Evolutionary conservation across 306 rosid genomes (phyloP), one percentile per base, ranked within the genome.

Genomic region (Vigna reflexopilosa): DNA sequence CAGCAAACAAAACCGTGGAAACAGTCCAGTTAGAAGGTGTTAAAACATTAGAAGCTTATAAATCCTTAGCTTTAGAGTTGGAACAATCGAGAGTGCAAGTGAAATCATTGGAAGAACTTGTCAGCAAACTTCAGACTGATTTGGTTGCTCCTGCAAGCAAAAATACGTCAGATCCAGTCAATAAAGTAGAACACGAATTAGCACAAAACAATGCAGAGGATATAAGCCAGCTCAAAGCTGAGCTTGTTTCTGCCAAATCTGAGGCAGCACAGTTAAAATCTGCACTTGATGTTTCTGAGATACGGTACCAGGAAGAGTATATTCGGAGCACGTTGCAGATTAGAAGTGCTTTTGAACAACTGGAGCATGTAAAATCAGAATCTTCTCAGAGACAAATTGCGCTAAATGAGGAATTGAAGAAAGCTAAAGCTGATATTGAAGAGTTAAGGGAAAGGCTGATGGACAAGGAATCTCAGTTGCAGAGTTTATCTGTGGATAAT

Each of bases 251-350:
- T 9, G 72, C 86, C 72, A 90, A 86, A 86, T 73, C 85, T 66
- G 97, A 94, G 81, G 88, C 85, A 49, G 91, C 30, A 26, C 83
- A 86, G n/a, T 56, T 93, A 67, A 92, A 81, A 71, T 83, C 97
- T 76, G 91, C 98, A n/a, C 55, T 89, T 70, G 93, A 89, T n/a
- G 86, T 70, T n/a, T 86, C 93, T n/a, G 94, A 92, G 88, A 79
- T 70, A 36, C 80, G 92, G 72, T 90, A 88, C 89, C 97, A 94
- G 74, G 93, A 94, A 69, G 98, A 94, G 83, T 88, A 86, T 57
- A 88, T 92, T 73, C 97, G 82, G 51, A 86, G 90, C 88, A 86
- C 98, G 4, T 75, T 94, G 88, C 95, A 94, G 88, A 88, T 88
- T 63, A 80, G 95, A 80, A 88, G 81, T 73, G 94, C 93, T 40